Evolutionary conservation across 2,329 filamentous ascomycete species (phyloP).

Genomic region (Dothideomycetidae sp.): DNA sequence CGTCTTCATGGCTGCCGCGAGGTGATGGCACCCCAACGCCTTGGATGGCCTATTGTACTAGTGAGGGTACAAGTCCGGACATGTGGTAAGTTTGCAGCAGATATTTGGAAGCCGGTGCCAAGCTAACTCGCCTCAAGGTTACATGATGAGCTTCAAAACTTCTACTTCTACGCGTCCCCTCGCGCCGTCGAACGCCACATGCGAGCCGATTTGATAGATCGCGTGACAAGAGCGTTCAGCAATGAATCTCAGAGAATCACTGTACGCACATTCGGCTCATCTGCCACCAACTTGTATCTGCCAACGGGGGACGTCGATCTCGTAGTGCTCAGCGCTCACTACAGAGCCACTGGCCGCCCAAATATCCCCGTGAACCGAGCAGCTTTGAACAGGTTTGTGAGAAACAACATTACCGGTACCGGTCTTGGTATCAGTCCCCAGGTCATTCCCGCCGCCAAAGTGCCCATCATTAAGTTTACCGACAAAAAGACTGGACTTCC

Average conservation of each 20-base stretch:
- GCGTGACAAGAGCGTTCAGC: conserved; percentile 48
- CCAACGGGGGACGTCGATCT: conserved; percentile 87
- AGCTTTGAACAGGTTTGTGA: conserved; percentile 22
- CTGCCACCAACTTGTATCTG: conserved; percentile 60
- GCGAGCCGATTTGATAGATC: conserved; percentile 55
- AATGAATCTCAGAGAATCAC: conserved; percentile 35
- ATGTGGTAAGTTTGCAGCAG: conserved; percentile 14
- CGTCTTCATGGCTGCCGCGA: conserved; percentile 27
- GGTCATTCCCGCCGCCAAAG: conserved; percentile 60
- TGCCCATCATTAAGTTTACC: conserved; percentile 84
- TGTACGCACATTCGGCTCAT: conserved; percentile 80
- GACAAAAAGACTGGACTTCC: conserved; percentile 65
- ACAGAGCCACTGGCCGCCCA: conserved; percentile 39
- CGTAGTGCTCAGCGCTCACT: conserved; percentile 55
- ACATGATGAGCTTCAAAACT: conserved; percentile 81
- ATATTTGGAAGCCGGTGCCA: too few species aligned
- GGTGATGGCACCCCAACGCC: conserved; percentile 38
- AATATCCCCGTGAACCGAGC: conserved; percentile 12
- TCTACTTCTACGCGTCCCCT: conserved; percentile 73
- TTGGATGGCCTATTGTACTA: conserved; percentile 35
- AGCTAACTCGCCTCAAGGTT: conserved; percentile 34
- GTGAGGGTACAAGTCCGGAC: conserved; percentile 32
- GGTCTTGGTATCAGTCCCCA: conserved; percentile 49
- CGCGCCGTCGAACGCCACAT: conserved; percentile 61
- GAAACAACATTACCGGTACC: conserved; percentile 42